Base-by-base conservation (phyloP, 441 rosid species). In the Bocquillonia castaneifolia region DNA sequence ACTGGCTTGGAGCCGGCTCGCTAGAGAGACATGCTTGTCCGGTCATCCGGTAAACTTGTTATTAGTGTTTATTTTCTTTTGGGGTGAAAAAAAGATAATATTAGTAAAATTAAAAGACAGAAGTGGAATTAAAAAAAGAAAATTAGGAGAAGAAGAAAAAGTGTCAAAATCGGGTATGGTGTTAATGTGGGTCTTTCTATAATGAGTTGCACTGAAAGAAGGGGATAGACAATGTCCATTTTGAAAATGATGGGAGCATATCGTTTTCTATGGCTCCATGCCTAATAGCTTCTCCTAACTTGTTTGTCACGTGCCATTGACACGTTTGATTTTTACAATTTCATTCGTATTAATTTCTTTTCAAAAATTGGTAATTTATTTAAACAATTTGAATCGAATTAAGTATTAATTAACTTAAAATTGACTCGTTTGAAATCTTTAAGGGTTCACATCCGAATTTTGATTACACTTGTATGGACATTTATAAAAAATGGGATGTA, bases 91-190 rank as follows among this genome's bases (percentile, higher is more conserved):
- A 10, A 55, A 56, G 51, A 63, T 42, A 18, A n/a, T n/a, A n/a
- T n/a, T n/a, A n/a, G n/a, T 36, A 31, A 3, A 66, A 18, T 37
- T 23, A 55, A 51, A 51, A 13, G 18, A 64, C 53, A 53, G 28
- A 17, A 50, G 25, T 26, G 34, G 42, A 51, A 48, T 28, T 12
- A 61, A 68, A 8, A 4, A 3, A 17, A 20, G 4, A 1, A 23
- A n/a, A n/a, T n/a, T n/a, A n/a, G n/a, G 5, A 67, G 22, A 20
- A 20, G 5, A 0, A 48, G 10, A 12, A 60, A 67, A 76, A 64
- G 56, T 63, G 83, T 75, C 80, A 59, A 68, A 32, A 63, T 79
- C 66, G 54, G 64, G 74, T 52, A 20, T 51, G 81, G 72, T 50
- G 26, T 5, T 26, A 18, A 15, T 13, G 58, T 57, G 66, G 71